phyloP scores from a whole-genome alignment of 1,139 yeast species.

The Hemisphaericaspora subhashii region DNA sequence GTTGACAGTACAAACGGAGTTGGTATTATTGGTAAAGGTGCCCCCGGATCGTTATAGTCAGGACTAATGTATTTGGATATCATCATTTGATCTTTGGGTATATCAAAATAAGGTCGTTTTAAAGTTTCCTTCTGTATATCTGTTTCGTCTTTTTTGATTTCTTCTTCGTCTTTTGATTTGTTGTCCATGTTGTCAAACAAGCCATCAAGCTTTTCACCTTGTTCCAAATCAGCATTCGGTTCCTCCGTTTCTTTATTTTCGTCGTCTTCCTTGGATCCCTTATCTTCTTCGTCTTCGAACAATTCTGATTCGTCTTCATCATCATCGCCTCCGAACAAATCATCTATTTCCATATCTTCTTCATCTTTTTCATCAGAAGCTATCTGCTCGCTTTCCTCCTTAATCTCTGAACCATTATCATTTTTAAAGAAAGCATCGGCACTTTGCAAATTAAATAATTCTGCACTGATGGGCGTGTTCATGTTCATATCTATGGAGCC shows the following conservation, averaged over 20 bases:
- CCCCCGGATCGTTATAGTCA: slow-evolving; percentile 77
- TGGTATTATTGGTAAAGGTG: slow-evolving; percentile 65
- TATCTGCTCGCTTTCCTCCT: slow-evolving; percentile 22
- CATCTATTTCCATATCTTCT: slow-evolving; percentile 37
- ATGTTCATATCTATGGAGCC: slow-evolving; percentile 15
- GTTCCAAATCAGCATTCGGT: not conserved
- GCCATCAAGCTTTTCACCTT: slow-evolving; percentile 9
- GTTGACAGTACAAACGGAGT: slow-evolving; percentile 51
- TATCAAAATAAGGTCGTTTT: slow-evolving; percentile 39
- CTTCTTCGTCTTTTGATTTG: not conserved
- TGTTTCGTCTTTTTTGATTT: slow-evolving; percentile 1
- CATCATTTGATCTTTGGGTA: slow-evolving; percentile 60
- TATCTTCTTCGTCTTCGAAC: slow-evolving; percentile 7
- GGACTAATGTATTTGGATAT: slow-evolving; percentile 41
- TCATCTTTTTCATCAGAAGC: slow-evolving; percentile 34
- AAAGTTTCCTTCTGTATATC: slow-evolving; percentile 2
- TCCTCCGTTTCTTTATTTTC: not conserved
- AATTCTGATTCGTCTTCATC: slow-evolving; percentile 25
- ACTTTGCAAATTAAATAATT: slow-evolving; percentile 24
- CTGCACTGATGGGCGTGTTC: slow-evolving; percentile 22
- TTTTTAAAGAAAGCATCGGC: slow-evolving; percentile 17
- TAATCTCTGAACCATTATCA: slow-evolving; percentile 9
- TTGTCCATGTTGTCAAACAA: slow-evolving; percentile 6
- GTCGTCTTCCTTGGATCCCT: not conserved
- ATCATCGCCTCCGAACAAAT: slow-evolving; percentile 42